Conservation (phyloP, 441 rosid genomes). For the Codiaeum variegatum region DNA sequence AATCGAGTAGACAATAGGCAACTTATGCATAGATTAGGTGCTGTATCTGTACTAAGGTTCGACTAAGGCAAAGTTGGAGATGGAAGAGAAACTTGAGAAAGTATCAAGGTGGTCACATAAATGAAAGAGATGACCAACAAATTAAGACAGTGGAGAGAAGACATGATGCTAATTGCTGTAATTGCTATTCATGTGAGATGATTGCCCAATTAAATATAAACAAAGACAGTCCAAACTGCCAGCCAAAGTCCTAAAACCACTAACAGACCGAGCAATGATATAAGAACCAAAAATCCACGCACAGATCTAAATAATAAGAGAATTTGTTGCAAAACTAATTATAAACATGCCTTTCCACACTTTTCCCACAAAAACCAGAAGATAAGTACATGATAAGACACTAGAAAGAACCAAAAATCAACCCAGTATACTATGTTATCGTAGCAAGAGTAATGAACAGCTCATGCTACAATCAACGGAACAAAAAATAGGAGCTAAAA, state of each 20-base stretch:
- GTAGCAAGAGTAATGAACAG: neutral
- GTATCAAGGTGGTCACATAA: neutral
- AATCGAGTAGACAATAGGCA: neutral
- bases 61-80: neutral
- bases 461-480: neutral
- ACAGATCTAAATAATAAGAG: neutral
- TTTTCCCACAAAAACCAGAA: neutral
- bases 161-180: neutral
- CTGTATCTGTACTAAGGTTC: neutral
- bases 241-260: neutral
- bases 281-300: neutral
- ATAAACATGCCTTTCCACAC: neutral
- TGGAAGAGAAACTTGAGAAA: neutral
- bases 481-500: neutral
- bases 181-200: neutral
- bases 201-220: neutral
- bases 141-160: neutral
- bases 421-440: neutral
- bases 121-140: neutral
- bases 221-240: neutral
- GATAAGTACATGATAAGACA: neutral
- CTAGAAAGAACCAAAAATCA: neutral
- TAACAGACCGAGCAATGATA: neutral
- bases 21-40: neutral
- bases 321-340: neutral